Evolutionary conservation across 2,329 filamentous ascomycete genomes (phyloP), one percentile per base, ranked within the genome.

Genomic region (Blumeriella jaapii): DNA sequence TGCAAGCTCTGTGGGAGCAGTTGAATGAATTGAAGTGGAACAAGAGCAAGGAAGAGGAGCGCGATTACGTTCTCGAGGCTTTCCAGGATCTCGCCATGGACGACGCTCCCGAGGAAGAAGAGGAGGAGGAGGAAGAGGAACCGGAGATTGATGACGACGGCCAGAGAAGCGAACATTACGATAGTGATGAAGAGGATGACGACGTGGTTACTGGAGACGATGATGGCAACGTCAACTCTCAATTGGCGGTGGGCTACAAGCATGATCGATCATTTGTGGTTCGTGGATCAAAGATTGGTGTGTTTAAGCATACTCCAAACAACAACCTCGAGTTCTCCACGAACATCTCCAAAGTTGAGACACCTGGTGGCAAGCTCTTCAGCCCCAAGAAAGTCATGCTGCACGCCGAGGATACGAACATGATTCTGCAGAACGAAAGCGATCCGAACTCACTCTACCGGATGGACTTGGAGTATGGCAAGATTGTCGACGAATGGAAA

Each of bases 401-500:
- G 26, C 55, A 57, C 34, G 47, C 50, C 4, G 54, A 57, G 31
- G 55, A 57, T 36, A 55, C 48, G 7, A 55, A 51, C 28, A 49
- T 57, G 53, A 54, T 57, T 39, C 38, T 57, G 7, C 55, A 57
- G 34, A 53, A 54, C 23, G 53, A 52, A 12, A 36, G 78, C 33
- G 81, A 96, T 46, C 84, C 89, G 1, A 89, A 94, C 63, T 86
- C 84, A 33, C 70, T 98, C 1, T 98, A 87, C 58, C 83, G 84
- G 29, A 96, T 98, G 91, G 91, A 98, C 61, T 69, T 98, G 28
- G 89, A 98, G 59, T 93, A 93, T 50, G 91, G 91, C 48, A 96
- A 95, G 63, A 83, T 98, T 22, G 86, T 96, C 2, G 91, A 98
- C 54, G 91, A 98, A 60, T 98, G 91, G 91, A 94, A 94, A 51